phyloP scores from a whole-genome alignment of 2,329 filamentous ascomycete genomes.

The Cylindrodendrum hubeiense region DNA sequence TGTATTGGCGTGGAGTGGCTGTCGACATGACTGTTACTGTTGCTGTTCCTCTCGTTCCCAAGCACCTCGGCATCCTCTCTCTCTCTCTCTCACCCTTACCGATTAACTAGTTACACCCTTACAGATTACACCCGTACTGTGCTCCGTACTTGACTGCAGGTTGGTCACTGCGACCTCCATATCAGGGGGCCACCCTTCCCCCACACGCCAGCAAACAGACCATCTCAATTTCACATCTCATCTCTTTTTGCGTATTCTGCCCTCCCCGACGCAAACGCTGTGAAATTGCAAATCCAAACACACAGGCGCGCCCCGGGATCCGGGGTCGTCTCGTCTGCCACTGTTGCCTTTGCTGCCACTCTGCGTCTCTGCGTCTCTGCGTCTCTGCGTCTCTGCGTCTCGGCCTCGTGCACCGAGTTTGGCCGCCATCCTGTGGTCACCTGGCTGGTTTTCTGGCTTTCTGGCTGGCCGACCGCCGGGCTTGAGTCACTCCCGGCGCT shows the following conservation, averaged over 20 bases:
- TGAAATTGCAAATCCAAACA: conserved; percentile 2
- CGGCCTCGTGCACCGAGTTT: not conserved
- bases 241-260: not conserved
- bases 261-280: not conserved
- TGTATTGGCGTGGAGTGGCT: too few relatives aligned
- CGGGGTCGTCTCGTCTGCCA: not conserved
- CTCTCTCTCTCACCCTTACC: too few relatives aligned
- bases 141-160: too few relatives aligned
- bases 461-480: not conserved
- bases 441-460: not conserved
- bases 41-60: too few relatives aligned
- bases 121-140: too few relatives aligned
- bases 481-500: not conserved
- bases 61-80: too few relatives aligned
- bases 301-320: not conserved
- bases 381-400: too few relatives aligned
- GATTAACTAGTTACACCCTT: too few relatives aligned
- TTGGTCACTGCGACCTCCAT: too few relatives aligned
- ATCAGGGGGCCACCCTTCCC: not conserved
- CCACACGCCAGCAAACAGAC: not conserved
- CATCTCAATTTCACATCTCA: conserved; percentile 7
- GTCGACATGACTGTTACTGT: too few relatives aligned
- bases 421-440: not conserved
- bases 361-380: too few relatives aligned
- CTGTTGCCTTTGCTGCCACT: too few relatives aligned